Evolutionary conservation across 2,329 filamentous ascomycete genomes (phyloP).

Genomic region (Fusarium miscanthi): DNA sequence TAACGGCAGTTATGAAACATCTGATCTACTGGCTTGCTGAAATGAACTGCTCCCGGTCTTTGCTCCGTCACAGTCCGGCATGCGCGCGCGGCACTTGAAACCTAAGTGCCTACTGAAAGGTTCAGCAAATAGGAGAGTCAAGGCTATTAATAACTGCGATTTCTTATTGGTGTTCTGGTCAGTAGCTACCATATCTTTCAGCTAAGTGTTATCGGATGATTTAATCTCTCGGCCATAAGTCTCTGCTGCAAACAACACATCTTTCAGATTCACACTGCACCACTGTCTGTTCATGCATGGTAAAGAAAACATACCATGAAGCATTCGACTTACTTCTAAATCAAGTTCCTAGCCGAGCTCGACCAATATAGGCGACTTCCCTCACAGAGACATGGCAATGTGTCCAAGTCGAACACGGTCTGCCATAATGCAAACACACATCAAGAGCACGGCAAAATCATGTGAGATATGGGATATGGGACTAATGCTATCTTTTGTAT

Average conservation of each 20-base stretch:
- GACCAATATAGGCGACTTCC: not conserved
- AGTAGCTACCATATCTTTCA: not conserved
- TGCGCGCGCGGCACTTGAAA: not conserved
- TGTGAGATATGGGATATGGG: not conserved
- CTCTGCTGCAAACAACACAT: too few relatives aligned
- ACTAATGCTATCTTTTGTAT: not conserved
- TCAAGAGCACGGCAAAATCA: not conserved
- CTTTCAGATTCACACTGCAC: not conserved
- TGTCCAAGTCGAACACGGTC: not conserved
- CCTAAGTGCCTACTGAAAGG: not conserved
- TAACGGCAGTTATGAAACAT: not conserved
- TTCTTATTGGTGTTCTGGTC: not conserved
- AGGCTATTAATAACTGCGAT: too few relatives aligned
- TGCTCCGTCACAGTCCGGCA: not conserved
- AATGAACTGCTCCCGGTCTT: not conserved
- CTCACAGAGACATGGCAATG: fast-evolving
- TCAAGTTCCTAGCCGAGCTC: not conserved
- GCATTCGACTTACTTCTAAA: not conserved
- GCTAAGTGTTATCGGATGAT: too few relatives aligned
- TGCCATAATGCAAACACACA: too few relatives aligned
- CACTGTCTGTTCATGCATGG: not conserved
- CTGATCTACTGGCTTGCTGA: not conserved
- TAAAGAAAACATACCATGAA: not conserved
- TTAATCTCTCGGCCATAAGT: too few relatives aligned
- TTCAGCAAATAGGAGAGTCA: too few relatives aligned